A percentile compares a stretch with the other conserved stretches of the same genome.
phyloP scores from a whole-genome alignment of 179 eudicot species.

The Actinidia polygama region DNA sequence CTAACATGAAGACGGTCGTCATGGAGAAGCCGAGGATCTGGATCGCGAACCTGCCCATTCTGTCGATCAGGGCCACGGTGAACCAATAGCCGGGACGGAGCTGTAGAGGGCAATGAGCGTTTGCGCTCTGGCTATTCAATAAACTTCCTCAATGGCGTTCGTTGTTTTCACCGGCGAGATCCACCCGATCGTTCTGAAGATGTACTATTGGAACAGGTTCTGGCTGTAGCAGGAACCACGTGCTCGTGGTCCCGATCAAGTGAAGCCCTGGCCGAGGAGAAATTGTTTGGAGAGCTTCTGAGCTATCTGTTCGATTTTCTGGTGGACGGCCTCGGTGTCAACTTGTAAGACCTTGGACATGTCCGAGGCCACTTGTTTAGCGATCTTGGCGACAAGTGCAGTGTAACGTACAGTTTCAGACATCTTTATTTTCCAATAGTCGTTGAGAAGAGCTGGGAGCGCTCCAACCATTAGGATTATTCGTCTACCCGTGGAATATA shows the following conservation, averaged over 20 bases:
- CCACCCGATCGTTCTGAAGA: conserved; percentile 62
- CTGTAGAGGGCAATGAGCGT: conserved; percentile 62
- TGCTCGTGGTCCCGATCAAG: conserved; percentile 54
- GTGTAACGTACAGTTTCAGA: conserved; percentile 74
- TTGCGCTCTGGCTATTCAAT: conserved; percentile 51
- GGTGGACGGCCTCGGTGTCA: conserved; percentile 44
- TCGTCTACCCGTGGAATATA: too few relatives aligned
- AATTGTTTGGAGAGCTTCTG: conserved; percentile 43
- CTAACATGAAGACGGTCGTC: conserved; percentile 68
- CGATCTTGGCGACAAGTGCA: conserved; percentile 58
- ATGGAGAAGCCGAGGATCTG: conserved; percentile 56
- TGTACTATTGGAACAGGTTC: conserved; percentile 64
- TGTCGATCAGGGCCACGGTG: conserved; percentile 59
- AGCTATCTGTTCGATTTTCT: conserved; percentile 26
- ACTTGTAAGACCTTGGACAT: conserved; percentile 56
- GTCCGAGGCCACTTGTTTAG: conserved; percentile 50
- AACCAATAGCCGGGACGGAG: conserved; percentile 80
- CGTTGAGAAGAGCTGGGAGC: conserved; percentile 53
- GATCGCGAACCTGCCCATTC: conserved; percentile 49
- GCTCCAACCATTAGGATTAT: conserved; percentile 62
- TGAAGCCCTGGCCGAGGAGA: conserved; percentile 54
- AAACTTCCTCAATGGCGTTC: conserved; percentile 57
- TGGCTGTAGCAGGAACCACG: conserved; percentile 49
- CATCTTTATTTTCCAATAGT: conserved; percentile 68
- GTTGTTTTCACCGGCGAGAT: conserved; percentile 49